phyloP scores from a whole-genome alignment of 164 flowering plant genomes.

The Echeveria elegans region DNA sequence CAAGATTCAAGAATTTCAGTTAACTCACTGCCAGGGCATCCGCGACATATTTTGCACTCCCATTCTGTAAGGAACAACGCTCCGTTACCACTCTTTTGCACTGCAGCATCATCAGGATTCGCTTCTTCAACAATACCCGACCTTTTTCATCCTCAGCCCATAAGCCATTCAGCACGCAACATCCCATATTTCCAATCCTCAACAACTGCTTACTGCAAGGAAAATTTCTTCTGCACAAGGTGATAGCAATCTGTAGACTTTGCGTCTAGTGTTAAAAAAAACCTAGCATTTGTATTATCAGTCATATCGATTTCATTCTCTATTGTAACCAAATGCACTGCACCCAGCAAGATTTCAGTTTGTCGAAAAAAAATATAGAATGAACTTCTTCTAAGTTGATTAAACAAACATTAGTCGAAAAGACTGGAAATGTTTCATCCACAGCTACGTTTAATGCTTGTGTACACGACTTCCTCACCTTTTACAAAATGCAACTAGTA shows the following conservation, averaged over 20 bases:
- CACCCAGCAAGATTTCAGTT: too few relatives aligned
- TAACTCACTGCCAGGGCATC: slow-evolving; percentile 18
- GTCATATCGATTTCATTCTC: too few relatives aligned
- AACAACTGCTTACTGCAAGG: neutral
- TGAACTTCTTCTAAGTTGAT: slow-evolving; percentile 22
- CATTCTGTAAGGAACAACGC: slow-evolving; percentile 10
- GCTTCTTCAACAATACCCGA: slow-evolving; percentile 17
- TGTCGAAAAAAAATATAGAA: too few relatives aligned
- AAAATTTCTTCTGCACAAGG: neutral
- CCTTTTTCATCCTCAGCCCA: slow-evolving; percentile 12
- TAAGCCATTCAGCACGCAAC: slow-evolving; percentile 12
- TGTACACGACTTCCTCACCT: neutral
- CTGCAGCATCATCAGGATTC: slow-evolving; percentile 78
- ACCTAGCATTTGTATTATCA: too few relatives aligned
- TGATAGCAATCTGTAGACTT: too few relatives aligned
- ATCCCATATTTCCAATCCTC: slow-evolving; percentile 12
- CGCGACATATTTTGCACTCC: slow-evolving; percentile 21
- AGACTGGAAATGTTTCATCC: neutral
- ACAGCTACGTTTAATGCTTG: neutral
- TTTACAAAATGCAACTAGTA: neutral
- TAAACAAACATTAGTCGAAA: too few relatives aligned
- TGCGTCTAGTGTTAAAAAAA: too few relatives aligned
- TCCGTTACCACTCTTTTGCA: slow-evolving; percentile 26
- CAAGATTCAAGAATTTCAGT: too few relatives aligned
- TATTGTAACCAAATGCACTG: too few relatives aligned